These are phyloP conservation scores for Polyporus arcularius DNA, from an alignment of 768 basidiomycete species.

Conservation along the genomic window DNA sequence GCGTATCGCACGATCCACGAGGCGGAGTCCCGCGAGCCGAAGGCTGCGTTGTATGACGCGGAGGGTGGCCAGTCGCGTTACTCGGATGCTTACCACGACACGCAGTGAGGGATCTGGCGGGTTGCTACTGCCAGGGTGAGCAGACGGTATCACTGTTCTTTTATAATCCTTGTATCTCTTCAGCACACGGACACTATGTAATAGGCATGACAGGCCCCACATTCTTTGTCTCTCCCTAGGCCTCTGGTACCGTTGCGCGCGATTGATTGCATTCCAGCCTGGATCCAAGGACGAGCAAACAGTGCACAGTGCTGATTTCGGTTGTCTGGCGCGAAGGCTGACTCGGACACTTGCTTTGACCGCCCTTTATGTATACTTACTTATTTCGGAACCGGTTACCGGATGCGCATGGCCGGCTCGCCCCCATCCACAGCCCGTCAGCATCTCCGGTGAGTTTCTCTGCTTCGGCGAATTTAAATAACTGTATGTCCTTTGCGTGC, in stretches of 20 bases:
- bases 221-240: no score
- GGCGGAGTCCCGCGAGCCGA: slow-evolving; percentile 9
- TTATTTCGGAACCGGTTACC: no score
- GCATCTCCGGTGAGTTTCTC: no score
- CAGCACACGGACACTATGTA: background rate
- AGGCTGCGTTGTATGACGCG: slow-evolving; percentile 17
- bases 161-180: background rate
- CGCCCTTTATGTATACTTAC: no score
- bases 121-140: background rate
- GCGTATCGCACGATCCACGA: slow-evolving; percentile 18
- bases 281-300: no score
- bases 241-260: background rate
- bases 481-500: no score
- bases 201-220: background rate
- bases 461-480: no score
- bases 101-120: background rate
- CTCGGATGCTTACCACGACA: slow-evolving; percentile 20
- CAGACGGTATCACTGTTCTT: background rate
- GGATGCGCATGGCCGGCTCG: no score
- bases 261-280: background rate
- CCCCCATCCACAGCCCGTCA: no score
- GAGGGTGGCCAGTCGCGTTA: slow-evolving; percentile 21
- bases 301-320: no score
- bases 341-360: no score
- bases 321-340: no score